Conservation (phyloP, 257 asterid genomes). For the Solanum rostratum region DNA sequence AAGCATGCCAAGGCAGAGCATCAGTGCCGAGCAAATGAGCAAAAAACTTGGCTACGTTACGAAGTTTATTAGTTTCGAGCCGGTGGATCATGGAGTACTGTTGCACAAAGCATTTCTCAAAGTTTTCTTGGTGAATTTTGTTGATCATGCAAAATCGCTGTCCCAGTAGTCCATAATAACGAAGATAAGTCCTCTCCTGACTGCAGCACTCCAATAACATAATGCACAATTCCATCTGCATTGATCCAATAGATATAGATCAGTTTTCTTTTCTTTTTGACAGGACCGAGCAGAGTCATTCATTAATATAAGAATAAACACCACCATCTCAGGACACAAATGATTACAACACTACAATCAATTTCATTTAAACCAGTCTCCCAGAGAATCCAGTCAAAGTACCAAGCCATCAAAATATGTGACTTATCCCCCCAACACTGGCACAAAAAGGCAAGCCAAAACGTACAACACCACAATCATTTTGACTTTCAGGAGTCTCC, state of each 20-base stretch:
- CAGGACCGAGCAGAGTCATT: neutral
- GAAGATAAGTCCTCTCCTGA: slow-evolving; percentile 93
- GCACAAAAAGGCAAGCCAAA: neutral
- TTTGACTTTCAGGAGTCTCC: neutral
- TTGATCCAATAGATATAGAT: neutral
- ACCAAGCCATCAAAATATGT: neutral
- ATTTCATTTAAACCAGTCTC: neutral
- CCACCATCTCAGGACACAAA: neutral
- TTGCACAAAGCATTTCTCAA: slow-evolving; percentile 72
- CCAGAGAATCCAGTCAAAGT: neutral
- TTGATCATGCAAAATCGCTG: slow-evolving; percentile 90
- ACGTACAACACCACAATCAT: neutral
- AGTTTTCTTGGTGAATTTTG: slow-evolving; percentile 71
- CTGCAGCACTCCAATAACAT: slow-evolving; percentile 98
- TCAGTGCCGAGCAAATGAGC: slow-evolving; percentile 87
- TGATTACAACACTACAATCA: neutral
- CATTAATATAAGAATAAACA: neutral
- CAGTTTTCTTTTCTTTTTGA: neutral
- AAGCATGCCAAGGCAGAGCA: slow-evolving; percentile 77
- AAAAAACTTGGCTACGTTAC: slow-evolving; percentile 87
- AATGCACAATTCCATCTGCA: slow-evolving; percentile 82
- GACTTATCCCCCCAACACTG: neutral
- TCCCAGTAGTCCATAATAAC: slow-evolving; percentile 86
- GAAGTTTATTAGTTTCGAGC: slow-evolving; percentile 75
- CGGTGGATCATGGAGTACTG: slow-evolving; percentile 94